Percentiles rank a stretch among this genome's conserved stretches.
Evolutionary conservation across 768 basidiomycete species (phyloP).

Genomic region (Mycena galericulata): DNA sequence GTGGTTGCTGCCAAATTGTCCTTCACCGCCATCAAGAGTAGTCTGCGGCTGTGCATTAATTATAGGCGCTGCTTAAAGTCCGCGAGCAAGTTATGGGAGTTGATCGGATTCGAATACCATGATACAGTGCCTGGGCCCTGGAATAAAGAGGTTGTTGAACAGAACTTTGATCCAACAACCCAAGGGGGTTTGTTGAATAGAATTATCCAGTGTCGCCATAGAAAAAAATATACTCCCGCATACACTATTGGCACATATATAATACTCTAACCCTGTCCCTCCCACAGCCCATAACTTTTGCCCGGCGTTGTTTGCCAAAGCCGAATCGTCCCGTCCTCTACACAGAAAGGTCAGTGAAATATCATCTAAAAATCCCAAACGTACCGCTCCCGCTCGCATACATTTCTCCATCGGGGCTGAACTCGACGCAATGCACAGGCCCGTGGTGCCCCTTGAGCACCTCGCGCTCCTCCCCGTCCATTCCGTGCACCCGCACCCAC

Average conservation of each 20-base stretch:
- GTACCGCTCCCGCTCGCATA: slow-evolving; percentile 96
- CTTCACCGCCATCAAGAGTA: too few species aligned
- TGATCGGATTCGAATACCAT: too few species aligned
- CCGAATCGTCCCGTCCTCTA: slow-evolving; percentile 93
- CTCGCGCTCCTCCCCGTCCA: slow-evolving; percentile 91
- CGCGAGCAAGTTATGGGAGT: too few species aligned
- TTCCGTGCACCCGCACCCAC: slow-evolving; percentile 95
- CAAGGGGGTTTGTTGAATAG: too few species aligned
- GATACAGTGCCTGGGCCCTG: too few species aligned
- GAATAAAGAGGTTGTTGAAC: too few species aligned
- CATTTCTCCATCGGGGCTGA: slow-evolving; percentile 96
- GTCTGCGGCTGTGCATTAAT: too few species aligned
- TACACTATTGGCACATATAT: neutral
- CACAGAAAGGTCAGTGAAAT: slow-evolving; percentile 29
- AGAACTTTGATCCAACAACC: too few species aligned
- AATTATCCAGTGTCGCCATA: too few species aligned
- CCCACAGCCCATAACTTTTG: slow-evolving; percentile 91
- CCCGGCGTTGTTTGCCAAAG: slow-evolving; percentile 98
- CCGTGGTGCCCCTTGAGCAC: slow-evolving; percentile 97
- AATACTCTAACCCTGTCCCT: slow-evolving; percentile 61
- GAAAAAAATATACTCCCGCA: neutral
- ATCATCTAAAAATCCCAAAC: slow-evolving; percentile 47
- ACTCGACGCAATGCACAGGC: slow-evolving; percentile 94
- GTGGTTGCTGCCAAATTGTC: too few species aligned
- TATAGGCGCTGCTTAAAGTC: too few species aligned